These are phyloP conservation scores for Ceratocystis albifundus DNA, from an alignment of 2,329 filamentous ascomycete species.

Conservation along the genomic window DNA sequence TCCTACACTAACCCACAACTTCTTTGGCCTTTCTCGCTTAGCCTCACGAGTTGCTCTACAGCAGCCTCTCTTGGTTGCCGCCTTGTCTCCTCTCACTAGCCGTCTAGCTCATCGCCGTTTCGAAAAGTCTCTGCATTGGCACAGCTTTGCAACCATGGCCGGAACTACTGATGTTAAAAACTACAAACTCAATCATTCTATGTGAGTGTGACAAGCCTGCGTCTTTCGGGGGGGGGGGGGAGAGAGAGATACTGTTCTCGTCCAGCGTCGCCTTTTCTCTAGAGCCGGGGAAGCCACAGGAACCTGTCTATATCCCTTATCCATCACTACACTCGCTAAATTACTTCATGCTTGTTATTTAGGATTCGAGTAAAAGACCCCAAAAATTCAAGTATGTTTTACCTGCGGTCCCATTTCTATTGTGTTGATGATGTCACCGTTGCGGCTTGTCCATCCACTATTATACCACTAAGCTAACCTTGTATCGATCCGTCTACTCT, in stretches of 20 bases:
- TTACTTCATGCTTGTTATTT: background rate
- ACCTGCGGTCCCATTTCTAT: background rate
- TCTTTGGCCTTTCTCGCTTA: constrained; percentile 6
- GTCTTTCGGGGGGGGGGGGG: too few species aligned
- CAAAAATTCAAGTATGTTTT: constrained; percentile 52
- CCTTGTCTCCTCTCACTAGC: background rate
- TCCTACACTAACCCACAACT: background rate
- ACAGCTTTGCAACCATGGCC: constrained; percentile 43
- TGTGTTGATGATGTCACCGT: background rate
- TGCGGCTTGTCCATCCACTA: background rate
- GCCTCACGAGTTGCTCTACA: background rate
- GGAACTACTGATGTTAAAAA: constrained; percentile 59
- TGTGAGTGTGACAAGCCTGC: constrained; percentile 41
- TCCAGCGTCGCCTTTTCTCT: too few species aligned
- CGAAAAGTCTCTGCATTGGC: background rate
- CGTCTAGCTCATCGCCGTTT: background rate
- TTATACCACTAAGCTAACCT: background rate
- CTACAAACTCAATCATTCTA: constrained; percentile 84
- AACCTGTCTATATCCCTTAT: background rate
- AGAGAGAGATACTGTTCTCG: too few species aligned
- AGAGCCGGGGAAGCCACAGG: background rate
- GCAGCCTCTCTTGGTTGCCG: background rate
- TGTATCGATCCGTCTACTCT: constrained; percentile 14
- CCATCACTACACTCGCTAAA: constrained; percentile 19
- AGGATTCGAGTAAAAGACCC: constrained; percentile 95